phyloP scores from a whole-genome alignment of 2,329 filamentous ascomycete species.

The Alternaria panax region DNA sequence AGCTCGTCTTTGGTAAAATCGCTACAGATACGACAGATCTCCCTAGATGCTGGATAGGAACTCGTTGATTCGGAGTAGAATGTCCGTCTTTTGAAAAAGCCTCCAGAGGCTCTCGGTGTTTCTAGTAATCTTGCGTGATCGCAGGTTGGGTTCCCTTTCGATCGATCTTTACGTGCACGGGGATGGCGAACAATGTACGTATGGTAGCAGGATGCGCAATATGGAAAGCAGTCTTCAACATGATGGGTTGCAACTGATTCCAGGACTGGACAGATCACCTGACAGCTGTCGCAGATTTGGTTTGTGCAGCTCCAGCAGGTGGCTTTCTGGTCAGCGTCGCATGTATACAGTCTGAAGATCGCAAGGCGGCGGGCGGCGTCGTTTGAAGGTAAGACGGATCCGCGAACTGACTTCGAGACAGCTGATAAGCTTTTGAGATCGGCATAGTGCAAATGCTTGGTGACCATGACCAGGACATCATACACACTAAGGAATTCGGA shows the following conservation, averaged over 20 bases:
- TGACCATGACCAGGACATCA: conserved; percentile 38
- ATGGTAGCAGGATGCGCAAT: conserved; percentile 35
- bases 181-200: background rate
- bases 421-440: conserved; percentile 35
- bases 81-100: background rate
- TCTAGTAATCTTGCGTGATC: conserved; percentile 15
- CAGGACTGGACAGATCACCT: conserved; percentile 6
- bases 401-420: conserved; percentile 35
- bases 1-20: conserved; percentile 11
- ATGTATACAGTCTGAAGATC: conserved; percentile 34
- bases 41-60: background rate
- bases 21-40: conserved; percentile 28
- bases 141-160: conserved; percentile 14
- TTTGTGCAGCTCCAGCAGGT: conserved; percentile 34
- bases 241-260: conserved; percentile 25
- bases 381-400: conserved; percentile 30
- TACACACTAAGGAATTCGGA: conserved; percentile 39
- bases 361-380: conserved; percentile 21
- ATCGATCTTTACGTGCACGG: background rate
- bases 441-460: conserved; percentile 36
- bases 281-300: conserved; percentile 31
- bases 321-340: conserved; percentile 10
- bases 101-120: conserved; percentile 7
- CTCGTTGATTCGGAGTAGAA: background rate
- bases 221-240: conserved; percentile 29